Base-by-base conservation (phyloP, 2,329 filamentous ascomycete genomes). In the Diaporthe citriasiana region DNA sequence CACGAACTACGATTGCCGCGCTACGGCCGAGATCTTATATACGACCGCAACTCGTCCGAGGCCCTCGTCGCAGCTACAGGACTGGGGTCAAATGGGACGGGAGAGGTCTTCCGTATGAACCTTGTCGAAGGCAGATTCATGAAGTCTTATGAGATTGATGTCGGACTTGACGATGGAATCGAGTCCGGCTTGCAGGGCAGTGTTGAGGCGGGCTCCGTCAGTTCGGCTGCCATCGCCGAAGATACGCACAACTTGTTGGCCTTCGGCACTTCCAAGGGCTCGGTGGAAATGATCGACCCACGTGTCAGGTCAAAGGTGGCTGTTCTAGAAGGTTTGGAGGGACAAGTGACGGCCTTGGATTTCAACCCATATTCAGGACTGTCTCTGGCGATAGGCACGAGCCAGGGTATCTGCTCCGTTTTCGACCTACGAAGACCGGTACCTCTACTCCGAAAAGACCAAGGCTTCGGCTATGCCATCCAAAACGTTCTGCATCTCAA, bases 261-360 rank as follows among this genome's bases (percentile, higher is more conserved):
- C 0, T 99, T 99, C 79, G 97, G 97, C 70, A 99, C 97, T 1
- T 95, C 95, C 3, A 86, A 97, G 73, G 96, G 97, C n/a, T 98
- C 96, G 0, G 94, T 98, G 35, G 97, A 99, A 81, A 96, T 98
- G 80, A 99, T 95, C 94, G 97, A 99, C 81, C 90, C 95, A 0
- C 90, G 97, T 74, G 95, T 94, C 40, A 93, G 95, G 80, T 93
- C 93, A 71, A 89, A 95, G 73, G 93, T 96, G 15, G 95, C 94
- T 22, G 89, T 96, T 25, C 86, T 99, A 2, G 88, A 92, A 17
- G 89, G 88, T 0, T 89, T 91, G 73, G 89, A 92, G 74, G 91
- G 90, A 42, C 93, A 95, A 80, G 92, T 98, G 59, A 98, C 96
- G 0, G 94, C 97, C 0, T 86, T 99, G 59, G 92, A 97, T 77